Evolutionary conservation across 2,329 filamentous ascomycete genomes (phyloP).

Genomic region (Fusarium hostae): DNA sequence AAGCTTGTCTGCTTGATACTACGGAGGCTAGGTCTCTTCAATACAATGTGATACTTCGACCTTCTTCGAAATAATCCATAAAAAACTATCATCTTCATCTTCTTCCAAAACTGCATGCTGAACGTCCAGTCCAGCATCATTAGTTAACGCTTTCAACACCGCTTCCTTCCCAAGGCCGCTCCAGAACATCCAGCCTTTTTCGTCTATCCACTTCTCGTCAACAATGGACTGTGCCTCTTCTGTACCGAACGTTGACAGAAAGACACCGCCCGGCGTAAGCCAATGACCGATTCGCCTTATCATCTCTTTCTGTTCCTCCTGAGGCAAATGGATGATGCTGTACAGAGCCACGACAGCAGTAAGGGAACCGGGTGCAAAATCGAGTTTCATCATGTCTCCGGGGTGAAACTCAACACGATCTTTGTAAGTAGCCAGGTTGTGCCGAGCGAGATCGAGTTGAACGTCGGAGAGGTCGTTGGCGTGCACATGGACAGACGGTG

Average conservation of each 20-base stretch:
- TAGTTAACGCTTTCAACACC: not conserved
- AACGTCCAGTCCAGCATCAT: not conserved
- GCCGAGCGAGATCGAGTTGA: conserved; percentile 10
- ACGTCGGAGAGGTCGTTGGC: conserved; percentile 18
- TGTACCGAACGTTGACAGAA: conserved; percentile 4
- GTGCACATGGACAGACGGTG: not conserved
- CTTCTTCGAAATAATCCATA: conserved; percentile 8
- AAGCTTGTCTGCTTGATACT: too few relatives aligned
- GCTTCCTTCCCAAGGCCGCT: not conserved
- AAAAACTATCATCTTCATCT: conserved; percentile 5
- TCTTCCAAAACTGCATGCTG: not conserved
- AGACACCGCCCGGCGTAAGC: conserved; percentile 10
- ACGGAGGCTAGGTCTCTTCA: fast-evolving
- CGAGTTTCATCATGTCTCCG: conserved; percentile 22
- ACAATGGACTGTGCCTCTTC: not conserved
- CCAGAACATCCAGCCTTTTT: conserved; percentile 33
- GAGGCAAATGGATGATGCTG: conserved; percentile 19
- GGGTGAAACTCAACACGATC: not conserved
- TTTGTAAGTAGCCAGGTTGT: not conserved
- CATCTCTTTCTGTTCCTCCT: conserved; percentile 15
- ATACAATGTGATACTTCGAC: fast-evolving
- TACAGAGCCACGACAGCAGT: conserved; percentile 17
- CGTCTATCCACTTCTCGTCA: not conserved
- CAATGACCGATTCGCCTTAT: not conserved
- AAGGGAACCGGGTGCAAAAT: conserved; percentile 3